Evolutionary conservation across 2,329 filamentous ascomycete species (phyloP).

Genomic region (Tolypocladium capitatum): DNA sequence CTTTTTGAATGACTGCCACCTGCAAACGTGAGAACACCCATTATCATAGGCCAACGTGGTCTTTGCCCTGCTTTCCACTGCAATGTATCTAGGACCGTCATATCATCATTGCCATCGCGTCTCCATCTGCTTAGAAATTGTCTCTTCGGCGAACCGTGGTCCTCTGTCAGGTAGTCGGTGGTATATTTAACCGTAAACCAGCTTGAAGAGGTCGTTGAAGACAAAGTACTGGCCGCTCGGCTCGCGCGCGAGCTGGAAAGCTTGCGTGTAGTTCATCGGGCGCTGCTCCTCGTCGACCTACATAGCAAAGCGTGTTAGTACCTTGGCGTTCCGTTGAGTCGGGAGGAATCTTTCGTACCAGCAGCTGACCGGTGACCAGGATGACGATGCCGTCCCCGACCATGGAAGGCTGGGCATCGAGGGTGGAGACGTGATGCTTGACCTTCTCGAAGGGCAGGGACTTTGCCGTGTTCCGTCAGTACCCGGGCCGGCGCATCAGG

Average conservation of each 20-base stretch:
- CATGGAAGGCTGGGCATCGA: conserved; percentile 71
- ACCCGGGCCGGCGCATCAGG: neutral
- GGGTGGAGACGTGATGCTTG: conserved; percentile 60
- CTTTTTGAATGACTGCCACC: conserved; percentile 2
- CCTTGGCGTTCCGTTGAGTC: neutral
- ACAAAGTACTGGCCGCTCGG: conserved; percentile 62
- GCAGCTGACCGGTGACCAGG: conserved; percentile 72
- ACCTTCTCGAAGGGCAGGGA: conserved; percentile 70
- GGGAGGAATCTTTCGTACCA: conserved; percentile 40
- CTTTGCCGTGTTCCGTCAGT: conserved; percentile 19
- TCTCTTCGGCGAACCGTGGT: neutral
- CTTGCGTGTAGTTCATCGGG: conserved; percentile 84
- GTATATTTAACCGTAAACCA: conserved; percentile 50
- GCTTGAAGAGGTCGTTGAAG: conserved; percentile 89
- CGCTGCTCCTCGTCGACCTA: conserved; percentile 76
- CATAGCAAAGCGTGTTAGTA: conserved; percentile 1
- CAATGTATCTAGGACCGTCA: neutral
- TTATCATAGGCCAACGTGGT: conserved; percentile 2
- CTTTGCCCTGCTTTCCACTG: neutral
- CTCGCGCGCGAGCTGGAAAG: conserved; percentile 72
- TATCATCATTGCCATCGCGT: neutral
- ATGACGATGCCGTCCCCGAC: conserved; percentile 60
- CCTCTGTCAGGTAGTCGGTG: neutral
- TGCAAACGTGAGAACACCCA: conserved; percentile 1
- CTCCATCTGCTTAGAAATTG: neutral